Conservation (phyloP, 495 filamentous ascomycete genomes). For the Xylaria grammica region DNA sequence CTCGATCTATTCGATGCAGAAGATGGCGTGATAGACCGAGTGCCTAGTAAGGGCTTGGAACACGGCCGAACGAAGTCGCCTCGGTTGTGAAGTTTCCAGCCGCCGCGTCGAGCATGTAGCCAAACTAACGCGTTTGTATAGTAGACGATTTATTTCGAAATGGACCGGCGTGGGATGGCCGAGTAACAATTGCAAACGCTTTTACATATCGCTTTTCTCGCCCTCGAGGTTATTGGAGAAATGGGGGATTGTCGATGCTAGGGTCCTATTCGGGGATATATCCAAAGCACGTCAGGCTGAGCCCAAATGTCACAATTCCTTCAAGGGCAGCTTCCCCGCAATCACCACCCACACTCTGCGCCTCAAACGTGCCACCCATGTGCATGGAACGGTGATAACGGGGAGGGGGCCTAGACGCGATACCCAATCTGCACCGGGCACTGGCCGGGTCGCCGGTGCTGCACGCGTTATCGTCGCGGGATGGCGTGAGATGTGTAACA, state of each 20-base stretch:
- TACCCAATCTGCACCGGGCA: not conserved
- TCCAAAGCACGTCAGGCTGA: conserved; percentile 15
- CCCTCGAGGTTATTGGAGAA: not conserved
- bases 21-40: not conserved
- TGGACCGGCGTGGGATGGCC: not conserved
- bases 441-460: not conserved
- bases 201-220: not conserved
- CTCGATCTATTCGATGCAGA: not conserved
- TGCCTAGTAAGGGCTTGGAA: not conserved
- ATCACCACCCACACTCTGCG: conserved; percentile 8
- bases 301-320: conserved; percentile 16
- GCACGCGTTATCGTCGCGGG: conserved; percentile 14
- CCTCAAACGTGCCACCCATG: not conserved
- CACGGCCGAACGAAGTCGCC: not conserved
- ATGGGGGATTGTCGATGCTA: conserved; percentile 1
- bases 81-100: not conserved
- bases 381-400: not conserved
- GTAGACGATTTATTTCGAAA: too few relatives aligned
- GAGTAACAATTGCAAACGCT: not conserved
- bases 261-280: not conserved
- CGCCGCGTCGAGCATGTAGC: too few relatives aligned
- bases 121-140: too few relatives aligned
- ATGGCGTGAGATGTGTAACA: conserved; percentile 19
- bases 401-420: not conserved
- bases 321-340: conserved; percentile 14